Evolutionary conservation across 2,329 filamentous ascomycete genomes (phyloP), one percentile per base, ranked within the genome.

Genomic region (Chrysoporthe puriensis): DNA sequence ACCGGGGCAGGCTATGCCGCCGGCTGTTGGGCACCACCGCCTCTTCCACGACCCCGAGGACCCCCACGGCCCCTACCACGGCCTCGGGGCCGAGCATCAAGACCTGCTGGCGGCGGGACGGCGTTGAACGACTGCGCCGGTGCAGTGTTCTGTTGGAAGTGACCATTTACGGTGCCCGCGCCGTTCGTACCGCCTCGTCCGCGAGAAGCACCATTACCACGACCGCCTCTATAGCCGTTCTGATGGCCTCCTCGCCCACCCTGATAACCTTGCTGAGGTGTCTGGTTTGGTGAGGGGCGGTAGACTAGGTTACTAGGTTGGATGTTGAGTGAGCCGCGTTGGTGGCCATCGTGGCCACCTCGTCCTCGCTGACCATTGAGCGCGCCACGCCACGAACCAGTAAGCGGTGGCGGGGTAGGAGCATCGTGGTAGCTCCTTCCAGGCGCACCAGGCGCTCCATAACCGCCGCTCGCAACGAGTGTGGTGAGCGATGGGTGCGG

Each of bases 361-460:
- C 82, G 77, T 50, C 79, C 77, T 34, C 79, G 77, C 14, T 76
- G 75, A 16, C 85, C 85, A 66, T 84, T 83, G 34, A 87, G 71
- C 32, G 85, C 87, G 70, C 86, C 85, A 57, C 87, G 85, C 82
- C 85, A 91, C 34, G 82, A 81, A 1, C 86, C 86, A 40, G 83
- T 81, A 40, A 90, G 80, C 16, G 87, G 83, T 11, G 81, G 77
- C 16, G 88, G 88, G 1, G 84, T 79, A 1, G 83, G 73, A 18
- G 88, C 85, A 70, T 90, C 86, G 69, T 80, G 83, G 73, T 85
- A 86, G 77, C 95, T 91, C 68, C 85, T 82, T 42, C 88, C 86
- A 6, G 63, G n/a, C 5, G 43, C 26, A 68, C 86, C 85, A 16
- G 86, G 83, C 44, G 84, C 73, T 16, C 75, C 75, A 32, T 70